phyloP scores from a whole-genome alignment of 2,329 filamentous ascomycete genomes.

The Talaromyces sp. region DNA sequence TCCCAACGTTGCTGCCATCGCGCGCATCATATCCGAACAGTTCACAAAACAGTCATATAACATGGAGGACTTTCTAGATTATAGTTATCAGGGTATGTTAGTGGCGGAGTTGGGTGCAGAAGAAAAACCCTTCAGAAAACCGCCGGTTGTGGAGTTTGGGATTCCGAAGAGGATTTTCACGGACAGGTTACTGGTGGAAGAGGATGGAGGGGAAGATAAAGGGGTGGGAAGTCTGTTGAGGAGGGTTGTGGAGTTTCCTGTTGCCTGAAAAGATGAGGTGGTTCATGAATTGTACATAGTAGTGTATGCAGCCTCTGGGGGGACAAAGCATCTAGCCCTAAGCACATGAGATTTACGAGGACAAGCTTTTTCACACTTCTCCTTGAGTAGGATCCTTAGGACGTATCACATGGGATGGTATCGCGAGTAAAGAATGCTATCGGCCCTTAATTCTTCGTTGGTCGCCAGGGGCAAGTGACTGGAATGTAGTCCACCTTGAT shows the following conservation, averaged over 20 bases:
- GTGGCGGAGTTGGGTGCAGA: conserved; percentile 66
- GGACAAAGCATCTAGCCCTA: background rate
- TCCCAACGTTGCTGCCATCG: conserved; percentile 90
- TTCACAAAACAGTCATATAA: conserved; percentile 96
- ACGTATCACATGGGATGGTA: background rate
- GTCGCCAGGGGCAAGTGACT: background rate
- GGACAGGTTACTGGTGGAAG: conserved; percentile 38
- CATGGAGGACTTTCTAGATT: conserved; percentile 94
- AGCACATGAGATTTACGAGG: no score
- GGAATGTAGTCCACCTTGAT: background rate
- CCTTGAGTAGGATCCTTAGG: background rate
- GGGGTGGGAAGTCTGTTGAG: conserved; percentile 37
- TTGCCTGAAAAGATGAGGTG: background rate
- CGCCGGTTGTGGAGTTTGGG: conserved; percentile 85
- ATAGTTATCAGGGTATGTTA: conserved; percentile 74
- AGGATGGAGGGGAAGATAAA: conserved; percentile 39
- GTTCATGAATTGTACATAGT: background rate
- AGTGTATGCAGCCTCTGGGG: no score
- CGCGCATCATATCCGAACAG: conserved; percentile 90
- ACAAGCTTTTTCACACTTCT: no score
- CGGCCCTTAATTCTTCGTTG: background rate
- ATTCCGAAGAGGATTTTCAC: conserved; percentile 81
- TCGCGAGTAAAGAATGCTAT: background rate
- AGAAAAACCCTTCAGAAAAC: conserved; percentile 70
- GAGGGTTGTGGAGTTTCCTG: conserved; percentile 37